phyloP scores from a whole-genome alignment of 2,329 filamentous ascomycete genomes.

The Penicillium aurantiogriseum region DNA sequence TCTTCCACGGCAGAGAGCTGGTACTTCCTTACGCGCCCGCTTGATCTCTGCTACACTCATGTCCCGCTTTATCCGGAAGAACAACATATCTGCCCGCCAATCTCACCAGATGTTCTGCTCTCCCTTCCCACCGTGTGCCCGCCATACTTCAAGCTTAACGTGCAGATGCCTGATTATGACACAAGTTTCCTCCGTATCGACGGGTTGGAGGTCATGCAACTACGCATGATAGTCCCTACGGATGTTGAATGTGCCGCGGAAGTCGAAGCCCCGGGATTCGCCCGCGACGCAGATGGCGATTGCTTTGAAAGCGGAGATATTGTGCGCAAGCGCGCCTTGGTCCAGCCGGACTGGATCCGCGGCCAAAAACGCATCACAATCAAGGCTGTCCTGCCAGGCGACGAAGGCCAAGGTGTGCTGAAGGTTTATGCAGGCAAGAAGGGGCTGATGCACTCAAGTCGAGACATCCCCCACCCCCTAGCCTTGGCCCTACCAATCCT shows the following conservation, averaged over 20 bases:
- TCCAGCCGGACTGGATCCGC: conserved; percentile 86
- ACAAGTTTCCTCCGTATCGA: conserved; percentile 83
- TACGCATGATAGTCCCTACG: conserved; percentile 81
- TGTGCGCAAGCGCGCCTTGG: conserved; percentile 78
- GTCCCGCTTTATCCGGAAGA: conserved; percentile 83
- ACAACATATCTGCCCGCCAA: conserved; percentile 87
- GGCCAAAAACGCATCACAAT: conserved; percentile 89
- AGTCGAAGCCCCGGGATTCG: conserved; percentile 79
- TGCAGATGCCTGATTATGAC: conserved; percentile 86
- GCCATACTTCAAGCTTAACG: conserved; percentile 76
- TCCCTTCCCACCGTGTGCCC: conserved; percentile 84
- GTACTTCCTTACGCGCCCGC: conserved; percentile 90
- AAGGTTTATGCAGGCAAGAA: conserved; percentile 93
- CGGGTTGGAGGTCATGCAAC: conserved; percentile 87
- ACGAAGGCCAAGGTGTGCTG: conserved; percentile 82
- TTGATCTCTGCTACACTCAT: conserved; percentile 93
- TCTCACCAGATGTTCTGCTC: conserved; percentile 80
- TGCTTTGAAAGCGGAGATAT: conserved; percentile 88
- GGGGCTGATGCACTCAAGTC: conserved; percentile 95
- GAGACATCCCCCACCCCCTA: conserved; percentile 89
- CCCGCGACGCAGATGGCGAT: conserved; percentile 83
- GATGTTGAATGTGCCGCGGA: conserved; percentile 92
- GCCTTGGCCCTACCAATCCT: conserved; percentile 86
- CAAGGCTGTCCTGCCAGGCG: conserved; percentile 86
- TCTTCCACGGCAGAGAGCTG: conserved; percentile 74